phyloP scores from a whole-genome alignment of 2,329 filamentous ascomycete genomes.

The Fusarium verticillioides region DNA sequence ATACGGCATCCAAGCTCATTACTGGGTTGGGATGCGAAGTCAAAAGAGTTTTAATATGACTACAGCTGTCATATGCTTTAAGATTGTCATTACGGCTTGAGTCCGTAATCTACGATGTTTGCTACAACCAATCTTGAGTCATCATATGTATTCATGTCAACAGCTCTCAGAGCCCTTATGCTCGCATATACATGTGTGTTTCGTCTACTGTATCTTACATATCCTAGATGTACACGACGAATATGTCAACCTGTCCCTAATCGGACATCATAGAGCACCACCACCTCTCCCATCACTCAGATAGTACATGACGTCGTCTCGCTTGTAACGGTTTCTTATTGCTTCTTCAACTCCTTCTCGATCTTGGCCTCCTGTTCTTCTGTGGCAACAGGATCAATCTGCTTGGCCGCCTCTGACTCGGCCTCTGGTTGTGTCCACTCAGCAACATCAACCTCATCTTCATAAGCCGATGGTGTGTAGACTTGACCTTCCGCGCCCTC shows the following conservation, averaged over 20 bases:
- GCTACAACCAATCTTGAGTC: background rate
- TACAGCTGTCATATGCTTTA: background rate
- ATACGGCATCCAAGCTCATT: background rate
- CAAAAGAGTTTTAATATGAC: background rate
- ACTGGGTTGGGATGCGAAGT: background rate
- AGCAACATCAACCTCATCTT: conserved; percentile 47
- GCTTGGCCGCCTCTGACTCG: conserved; percentile 29
- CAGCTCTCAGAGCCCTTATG: conserved; percentile 1
- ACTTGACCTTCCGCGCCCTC: conserved; percentile 57
- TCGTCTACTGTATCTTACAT: conserved; percentile 43
- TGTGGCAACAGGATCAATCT: conserved; percentile 21
- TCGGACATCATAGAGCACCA: conserved; percentile 1
- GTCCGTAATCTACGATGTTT: background rate
- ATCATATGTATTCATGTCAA: background rate
- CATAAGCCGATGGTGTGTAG: conserved; percentile 59
- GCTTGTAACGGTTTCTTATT: conserved; percentile 11
- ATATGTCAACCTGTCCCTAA: conserved; percentile 11
- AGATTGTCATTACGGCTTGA: background rate
- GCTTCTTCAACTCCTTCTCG: conserved; percentile 39
- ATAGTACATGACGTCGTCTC: conserved; percentile 27
- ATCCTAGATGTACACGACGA: conserved; percentile 42
- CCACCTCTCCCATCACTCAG: conserved; percentile 9
- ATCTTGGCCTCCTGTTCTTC: conserved; percentile 31
- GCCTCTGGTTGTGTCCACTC: conserved; percentile 42
- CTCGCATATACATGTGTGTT: conserved; percentile 13